Evolutionary conservation across 2,329 filamentous ascomycete species (phyloP), one percentile per base, ranked within the genome.

Genomic region (Cytospora piceicola): DNA sequence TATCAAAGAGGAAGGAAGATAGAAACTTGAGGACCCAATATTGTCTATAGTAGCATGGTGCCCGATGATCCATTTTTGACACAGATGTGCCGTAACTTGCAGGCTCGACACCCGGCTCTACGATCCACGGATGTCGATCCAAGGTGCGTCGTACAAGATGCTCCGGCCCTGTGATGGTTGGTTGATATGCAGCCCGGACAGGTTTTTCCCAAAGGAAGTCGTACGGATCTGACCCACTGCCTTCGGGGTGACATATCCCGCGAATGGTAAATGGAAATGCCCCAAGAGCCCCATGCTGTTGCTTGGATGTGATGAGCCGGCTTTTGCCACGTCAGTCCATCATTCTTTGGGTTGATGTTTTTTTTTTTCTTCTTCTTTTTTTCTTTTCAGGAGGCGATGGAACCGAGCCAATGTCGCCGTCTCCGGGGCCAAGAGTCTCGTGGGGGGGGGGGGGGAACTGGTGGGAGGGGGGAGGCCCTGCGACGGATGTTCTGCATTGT

Each of bases 161-260:
- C 12, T 30, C 15, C 14, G 46, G 60, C 53, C 60, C 39, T 57
- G 57, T 57, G 60, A 54, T 8, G 32, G 32, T 57, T 8, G 32
- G 32, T 57, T 34, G 49, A 57, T 34, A 51, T 56, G 53, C 60
- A 49, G 60, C 60, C 56, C 39, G 56, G 60, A 63, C 60, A 63
- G 11, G 32, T 34, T 34, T 46, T 15, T 9, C n/a, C 42, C 36
- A 42, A 22, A 34, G 11, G 3, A 34, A 34, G 32, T 34, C 32
- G 32, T 34, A 8, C 5, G 27, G 27, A 34, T 12, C 11, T 8
- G 32, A 8, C 32, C 32, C 32, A 12, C 32, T 34, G 32, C 32
- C 8, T 29, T 29, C 27, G 11, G 32, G 32, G 11, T 34, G 32
- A 34, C 32, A 12, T 9, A 34, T 34, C 6, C 32, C 32, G 32